Conservation (phyloP, 2,329 filamentous ascomycete species). For the Cryphonectria nitschkei region DNA sequence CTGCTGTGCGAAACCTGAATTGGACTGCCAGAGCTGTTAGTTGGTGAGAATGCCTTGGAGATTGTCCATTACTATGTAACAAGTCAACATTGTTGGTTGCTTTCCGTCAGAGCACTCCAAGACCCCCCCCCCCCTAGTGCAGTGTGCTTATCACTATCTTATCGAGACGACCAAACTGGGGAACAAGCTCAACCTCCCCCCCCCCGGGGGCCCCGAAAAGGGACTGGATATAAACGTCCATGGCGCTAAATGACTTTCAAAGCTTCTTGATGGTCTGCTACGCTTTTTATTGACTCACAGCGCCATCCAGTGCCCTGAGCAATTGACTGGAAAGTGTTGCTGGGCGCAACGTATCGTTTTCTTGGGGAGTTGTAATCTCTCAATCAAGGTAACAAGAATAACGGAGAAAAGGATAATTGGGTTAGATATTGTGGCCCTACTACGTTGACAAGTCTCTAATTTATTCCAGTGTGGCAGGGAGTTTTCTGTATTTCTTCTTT, state of each 20-base stretch:
- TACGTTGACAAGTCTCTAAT: not conserved
- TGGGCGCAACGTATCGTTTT: not conserved
- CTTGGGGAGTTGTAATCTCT: too few relatives aligned
- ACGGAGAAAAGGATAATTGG: not conserved
- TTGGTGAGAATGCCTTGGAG: not conserved
- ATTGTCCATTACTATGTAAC: too few relatives aligned
- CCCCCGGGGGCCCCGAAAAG: not conserved
- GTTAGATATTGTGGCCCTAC: not conserved
- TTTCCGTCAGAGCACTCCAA: not conserved
- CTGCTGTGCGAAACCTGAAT: not conserved
- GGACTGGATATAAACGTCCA: not conserved
- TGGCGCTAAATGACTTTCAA: not conserved
- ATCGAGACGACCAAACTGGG: not conserved
- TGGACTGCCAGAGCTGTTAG: not conserved
- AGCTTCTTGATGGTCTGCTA: not conserved
- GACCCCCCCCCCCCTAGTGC: not conserved
- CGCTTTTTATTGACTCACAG: not conserved
- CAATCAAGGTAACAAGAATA: not conserved
- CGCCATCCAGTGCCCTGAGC: not conserved
- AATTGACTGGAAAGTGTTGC: not conserved
- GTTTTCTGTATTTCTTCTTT: not conserved
- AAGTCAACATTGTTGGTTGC: not conserved
- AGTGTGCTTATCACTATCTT: constrained; percentile 1
- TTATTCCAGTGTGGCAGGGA: not conserved
- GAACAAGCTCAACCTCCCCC: not conserved